Evolutionary conservation across 169 alveolate species (phyloP), one percentile per base, ranked within the genome.

Genomic region (Cystoisospora suis): DNA sequence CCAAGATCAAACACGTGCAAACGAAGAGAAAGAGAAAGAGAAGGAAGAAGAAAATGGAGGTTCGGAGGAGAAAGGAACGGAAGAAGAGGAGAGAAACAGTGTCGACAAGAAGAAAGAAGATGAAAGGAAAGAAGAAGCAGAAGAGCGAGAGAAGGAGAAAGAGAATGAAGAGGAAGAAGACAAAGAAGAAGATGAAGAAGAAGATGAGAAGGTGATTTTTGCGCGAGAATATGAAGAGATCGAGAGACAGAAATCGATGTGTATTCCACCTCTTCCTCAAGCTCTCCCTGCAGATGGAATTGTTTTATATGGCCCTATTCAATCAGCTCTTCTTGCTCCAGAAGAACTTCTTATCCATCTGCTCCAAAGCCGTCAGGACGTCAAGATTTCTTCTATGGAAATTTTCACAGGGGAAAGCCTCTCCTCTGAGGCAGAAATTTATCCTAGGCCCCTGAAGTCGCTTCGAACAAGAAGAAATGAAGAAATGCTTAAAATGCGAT

Each of bases 281-380:
- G 46, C 45, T 27, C 59, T 87, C 61, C 91, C 91, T 17, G 53
- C 53, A 58, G 79, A 87, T 36, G 91, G 91, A 27, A 45, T 87
- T 6, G 91, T 87, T 23, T 36, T 87, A 34, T 40, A 72, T 20
- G 91, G 91, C n/a, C 91, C 91, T 40, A 59, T 87, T 34, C 58
- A 81, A 15, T 49, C 40, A 53, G 65, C 91, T 42, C 45, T 87
- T 59, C 34, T 87, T 0, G 91, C 91, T n/a, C 91, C 91, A 3
- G 91, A 87, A 23, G 91, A 87, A 61, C 87, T 59, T 17, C 87
- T 87, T 17, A 9, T 72, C 38, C 38, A 47, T 36, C 46, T 87
- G 45, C 58, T 87, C 17, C 12, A 44, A 23, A 4, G 47, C 5
- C 3, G 27, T 3, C 38, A n/a, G 42, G 4, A 17, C 46, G 49